Evolutionary conservation across 2,329 filamentous ascomycete genomes (phyloP).

Genomic region (Colletotrichum siamense): DNA sequence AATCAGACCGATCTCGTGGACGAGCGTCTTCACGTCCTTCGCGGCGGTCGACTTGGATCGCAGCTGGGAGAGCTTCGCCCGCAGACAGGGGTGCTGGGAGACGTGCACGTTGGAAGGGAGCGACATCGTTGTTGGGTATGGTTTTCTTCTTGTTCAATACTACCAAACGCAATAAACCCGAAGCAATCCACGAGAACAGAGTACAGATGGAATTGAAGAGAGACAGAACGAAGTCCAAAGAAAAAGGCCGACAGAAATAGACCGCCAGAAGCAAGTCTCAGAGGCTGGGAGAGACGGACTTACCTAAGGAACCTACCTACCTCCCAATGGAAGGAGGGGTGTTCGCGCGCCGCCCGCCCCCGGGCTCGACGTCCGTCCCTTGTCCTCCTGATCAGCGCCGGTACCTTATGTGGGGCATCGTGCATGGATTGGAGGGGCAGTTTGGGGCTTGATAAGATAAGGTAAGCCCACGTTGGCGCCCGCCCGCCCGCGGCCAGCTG

Average conservation of each 20-base stretch:
- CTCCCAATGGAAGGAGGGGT: conserved; percentile 7
- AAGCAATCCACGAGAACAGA: not conserved
- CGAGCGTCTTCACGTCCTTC: conserved; percentile 78
- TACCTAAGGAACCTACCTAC: not conserved
- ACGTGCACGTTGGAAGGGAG: conserved; percentile 73
- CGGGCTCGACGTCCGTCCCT: conserved; percentile 12
- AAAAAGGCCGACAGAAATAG: not conserved
- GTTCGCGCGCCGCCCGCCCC: not conserved
- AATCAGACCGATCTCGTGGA: conserved; percentile 87
- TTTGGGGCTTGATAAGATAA: conserved; percentile 15
- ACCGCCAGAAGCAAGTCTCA: not conserved
- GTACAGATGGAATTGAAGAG: not conserved
- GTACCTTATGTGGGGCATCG: conserved; percentile 15
- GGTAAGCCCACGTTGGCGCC: not conserved
- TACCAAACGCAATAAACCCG: not conserved
- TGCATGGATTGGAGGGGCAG: conserved; percentile 15
- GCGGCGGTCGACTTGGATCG: conserved; percentile 74
- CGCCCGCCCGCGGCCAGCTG: not conserved
- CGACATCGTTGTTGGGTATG: conserved; percentile 33
- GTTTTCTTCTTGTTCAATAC: not conserved
- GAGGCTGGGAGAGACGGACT: not conserved
- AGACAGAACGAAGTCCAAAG: not conserved
- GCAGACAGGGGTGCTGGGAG: conserved; percentile 84
- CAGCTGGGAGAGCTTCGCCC: conserved; percentile 88
- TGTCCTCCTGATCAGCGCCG: conserved; percentile 21